phyloP scores from a whole-genome alignment of 768 basidiomycete species.

The Omphalotus guepiniiformis region DNA sequence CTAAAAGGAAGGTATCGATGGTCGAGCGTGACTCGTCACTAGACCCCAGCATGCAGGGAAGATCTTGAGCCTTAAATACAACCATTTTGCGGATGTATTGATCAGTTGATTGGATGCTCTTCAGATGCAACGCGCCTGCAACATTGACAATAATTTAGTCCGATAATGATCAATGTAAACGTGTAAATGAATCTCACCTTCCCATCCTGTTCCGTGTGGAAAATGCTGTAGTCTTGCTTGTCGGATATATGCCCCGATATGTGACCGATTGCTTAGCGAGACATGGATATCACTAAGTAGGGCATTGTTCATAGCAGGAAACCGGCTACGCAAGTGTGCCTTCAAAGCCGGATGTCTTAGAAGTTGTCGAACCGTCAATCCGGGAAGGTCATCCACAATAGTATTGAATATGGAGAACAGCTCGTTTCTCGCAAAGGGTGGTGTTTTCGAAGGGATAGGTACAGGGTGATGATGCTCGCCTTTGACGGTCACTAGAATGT shows the following conservation, averaged over 20 bases:
- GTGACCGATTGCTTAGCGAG: conserved; percentile 16
- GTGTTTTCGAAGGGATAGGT: conserved; percentile 17
- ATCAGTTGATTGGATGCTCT: conserved; percentile 14
- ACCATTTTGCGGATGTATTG: neutral
- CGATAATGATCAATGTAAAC: neutral
- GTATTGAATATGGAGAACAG: conserved; percentile 8
- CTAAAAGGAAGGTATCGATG: too few species aligned
- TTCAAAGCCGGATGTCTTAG: conserved; percentile 12
- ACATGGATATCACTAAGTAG: conserved; percentile 17
- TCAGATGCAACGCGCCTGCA: conserved; percentile 13
- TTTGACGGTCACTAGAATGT: conserved; percentile 10
- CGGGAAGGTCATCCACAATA: conserved; percentile 14
- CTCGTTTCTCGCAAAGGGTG: conserved; percentile 3
- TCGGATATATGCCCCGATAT: conserved; percentile 15
- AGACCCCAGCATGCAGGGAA: neutral
- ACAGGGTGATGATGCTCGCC: conserved; percentile 18
- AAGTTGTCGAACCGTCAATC: conserved; percentile 14
- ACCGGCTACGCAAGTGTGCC: conserved; percentile 3
- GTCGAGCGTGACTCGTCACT: too few species aligned
- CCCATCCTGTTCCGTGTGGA: conserved; percentile 15
- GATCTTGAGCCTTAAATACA: conserved; percentile 17
- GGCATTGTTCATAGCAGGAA: conserved; percentile 9
- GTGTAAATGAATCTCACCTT: conserved; percentile 7
- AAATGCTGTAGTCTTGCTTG: neutral
- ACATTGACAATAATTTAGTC: neutral